Evolutionary conservation across 352 stramenopile genomes (phyloP).

Genomic region (Blastocystis sp.): DNA sequence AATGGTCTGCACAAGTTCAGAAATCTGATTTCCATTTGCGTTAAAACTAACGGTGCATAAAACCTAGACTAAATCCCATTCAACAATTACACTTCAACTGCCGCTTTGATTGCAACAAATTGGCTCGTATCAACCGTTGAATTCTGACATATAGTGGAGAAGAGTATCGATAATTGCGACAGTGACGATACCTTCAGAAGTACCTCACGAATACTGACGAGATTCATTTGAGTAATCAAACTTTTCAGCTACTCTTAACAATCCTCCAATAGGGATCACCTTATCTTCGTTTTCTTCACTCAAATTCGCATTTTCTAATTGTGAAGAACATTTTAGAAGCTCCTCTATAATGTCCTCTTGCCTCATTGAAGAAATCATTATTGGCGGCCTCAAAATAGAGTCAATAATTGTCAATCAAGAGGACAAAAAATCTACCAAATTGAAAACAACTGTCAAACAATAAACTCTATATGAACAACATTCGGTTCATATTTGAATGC

Average conservation of each 20-base stretch:
- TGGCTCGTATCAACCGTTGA: background rate
- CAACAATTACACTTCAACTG: background rate
- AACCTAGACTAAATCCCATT: background rate
- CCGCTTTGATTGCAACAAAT: conserved; percentile 22
- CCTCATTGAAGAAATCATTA: background rate
- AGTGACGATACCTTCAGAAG: conserved; percentile 3
- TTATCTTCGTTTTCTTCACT: background rate
- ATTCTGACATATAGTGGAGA: conserved; percentile 13
- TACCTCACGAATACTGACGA: background rate
- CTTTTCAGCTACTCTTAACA: background rate
- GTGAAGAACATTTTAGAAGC: background rate
- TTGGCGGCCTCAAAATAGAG: no score
- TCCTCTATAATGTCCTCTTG: background rate
- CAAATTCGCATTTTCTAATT: background rate
- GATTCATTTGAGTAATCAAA: background rate
- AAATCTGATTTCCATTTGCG: conserved; percentile 3
- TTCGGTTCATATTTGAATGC: no score
- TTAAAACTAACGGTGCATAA: conserved; percentile 7
- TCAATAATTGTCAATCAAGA: no score
- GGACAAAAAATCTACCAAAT: no score
- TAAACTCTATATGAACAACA: no score
- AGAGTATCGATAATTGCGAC: conserved; percentile 26
- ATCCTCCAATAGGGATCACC: background rate
- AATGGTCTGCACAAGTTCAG: conserved; percentile 16
- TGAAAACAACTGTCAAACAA: no score